Base-by-base conservation (phyloP, 768 basidiomycete species). In the Paxillus ammoniavirescens region DNA sequence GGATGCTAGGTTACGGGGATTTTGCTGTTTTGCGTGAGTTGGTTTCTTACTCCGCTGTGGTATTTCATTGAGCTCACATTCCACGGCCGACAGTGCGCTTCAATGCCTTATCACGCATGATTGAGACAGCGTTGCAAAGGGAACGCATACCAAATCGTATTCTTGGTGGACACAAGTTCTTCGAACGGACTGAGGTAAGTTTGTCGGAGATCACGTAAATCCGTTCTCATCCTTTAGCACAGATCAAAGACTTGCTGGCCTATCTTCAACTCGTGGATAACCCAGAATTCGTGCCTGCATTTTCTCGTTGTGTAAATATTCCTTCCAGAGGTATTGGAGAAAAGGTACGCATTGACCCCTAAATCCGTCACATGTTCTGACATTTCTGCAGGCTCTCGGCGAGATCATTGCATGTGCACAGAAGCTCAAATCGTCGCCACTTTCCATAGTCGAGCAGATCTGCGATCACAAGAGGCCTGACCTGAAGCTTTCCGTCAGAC, bases 201-300 rank as follows among this genome's bases (percentile, higher is more conserved):
- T 7, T 26, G 8, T 30, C 23, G 13, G 15, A 6, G 13, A 18
- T 47, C 38, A 14, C n/a, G 26, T 13, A 13, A 44, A 41, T n/a
- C 17, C 17, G n/a, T 9, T 21, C 18, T 9, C 21, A 35, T 36
- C 23, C 36, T 40, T 1, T 47, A 31, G 41, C 41, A 7, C 56
- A 89, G 86, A 80, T 94, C 63, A 92, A 92, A 72, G 89, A 92
- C 67, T 51, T 93, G 10, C 71, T 93, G 28, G 85, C 87, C 2
- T 94, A 94, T 63, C 74, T 95, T 3, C 92, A 93, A 64, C 73
- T 95, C 4, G 74, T 87, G 2, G 91, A 93, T 59, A 93, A 93
- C 62, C 82, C 86, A 0, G 64, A 68, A 5, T 84, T 79, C 55
- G 68, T 76, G 41, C 87, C 89, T 3, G 89, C 89, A 0, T 86